phyloP scores from a whole-genome alignment of 176 grass and related monocot species.

The Zea mays region DNA sequence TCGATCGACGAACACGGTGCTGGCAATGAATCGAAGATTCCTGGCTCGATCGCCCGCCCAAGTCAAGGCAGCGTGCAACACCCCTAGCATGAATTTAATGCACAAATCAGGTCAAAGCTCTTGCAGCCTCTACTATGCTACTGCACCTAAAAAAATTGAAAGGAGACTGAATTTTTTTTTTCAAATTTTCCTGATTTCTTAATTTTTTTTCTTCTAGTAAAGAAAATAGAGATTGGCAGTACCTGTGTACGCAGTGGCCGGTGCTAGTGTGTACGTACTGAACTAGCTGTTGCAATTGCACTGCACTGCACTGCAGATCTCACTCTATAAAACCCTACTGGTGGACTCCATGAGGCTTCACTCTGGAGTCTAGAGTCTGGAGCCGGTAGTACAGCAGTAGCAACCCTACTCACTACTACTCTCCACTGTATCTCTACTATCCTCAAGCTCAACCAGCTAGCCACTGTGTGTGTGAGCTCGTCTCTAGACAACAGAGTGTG shows the following conservation, averaged over 20 bases:
- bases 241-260: neutral
- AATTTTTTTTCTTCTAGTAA: neutral
- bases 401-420: constrained; percentile 32
- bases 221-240: neutral
- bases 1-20: constrained; percentile 51
- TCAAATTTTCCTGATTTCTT: neutral
- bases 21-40: constrained; percentile 36
- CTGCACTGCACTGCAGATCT: neutral
- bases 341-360: constrained; percentile 29
- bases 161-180: too few relatives aligned
- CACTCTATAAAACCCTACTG: constrained; percentile 47
- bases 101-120: constrained; percentile 46
- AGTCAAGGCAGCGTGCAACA: constrained; percentile 32
- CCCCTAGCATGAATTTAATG: constrained; percentile 48
- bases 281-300: constrained; percentile 1
- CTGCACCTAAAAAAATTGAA: neutral
- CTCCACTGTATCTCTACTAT: constrained; percentile 65
- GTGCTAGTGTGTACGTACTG: neutral
- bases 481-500: constrained; percentile 61
- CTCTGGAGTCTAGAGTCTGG: constrained; percentile 69
- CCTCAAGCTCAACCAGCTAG: constrained; percentile 34
- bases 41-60: constrained; percentile 5
- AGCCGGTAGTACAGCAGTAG: constrained; percentile 48
- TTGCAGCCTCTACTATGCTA: constrained; percentile 22
- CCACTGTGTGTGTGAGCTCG: constrained; percentile 13